A percentile compares a stretch with the other conserved stretches of the same genome.
Conservation (phyloP, 1,139 yeast species). For the Suhomyces kunorum region DNA sequence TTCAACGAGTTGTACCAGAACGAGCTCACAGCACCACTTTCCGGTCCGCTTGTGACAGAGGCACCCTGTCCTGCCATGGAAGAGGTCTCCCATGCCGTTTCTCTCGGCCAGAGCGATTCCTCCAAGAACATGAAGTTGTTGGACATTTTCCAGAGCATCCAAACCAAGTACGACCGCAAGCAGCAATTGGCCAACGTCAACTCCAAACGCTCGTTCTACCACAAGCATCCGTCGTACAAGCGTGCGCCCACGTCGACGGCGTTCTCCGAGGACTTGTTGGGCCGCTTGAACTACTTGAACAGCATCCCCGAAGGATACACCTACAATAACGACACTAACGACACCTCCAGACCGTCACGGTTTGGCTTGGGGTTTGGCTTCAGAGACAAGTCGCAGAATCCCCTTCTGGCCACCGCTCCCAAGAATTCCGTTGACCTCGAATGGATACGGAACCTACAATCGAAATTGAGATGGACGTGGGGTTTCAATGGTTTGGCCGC, state of each 20-base stretch:
- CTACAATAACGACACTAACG: constrained; percentile 10
- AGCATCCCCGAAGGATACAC: constrained; percentile 19
- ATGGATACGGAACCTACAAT: constrained; percentile 32
- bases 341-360: not conserved
- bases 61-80: not conserved
- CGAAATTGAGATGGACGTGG: constrained; percentile 38
- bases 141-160: constrained; percentile 28
- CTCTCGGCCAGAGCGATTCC: not conserved
- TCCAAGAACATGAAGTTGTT: constrained; percentile 19
- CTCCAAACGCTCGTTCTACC: constrained; percentile 17
- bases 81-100: not conserved
- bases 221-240: constrained; percentile 17
- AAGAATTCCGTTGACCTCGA: constrained; percentile 21
- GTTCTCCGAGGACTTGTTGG: constrained; percentile 28
- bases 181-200: constrained; percentile 6
- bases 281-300: constrained; percentile 27
- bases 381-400: not conserved
- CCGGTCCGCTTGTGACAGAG: no score
- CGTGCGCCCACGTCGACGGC: constrained; percentile 18
- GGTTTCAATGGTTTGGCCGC: constrained; percentile 12
- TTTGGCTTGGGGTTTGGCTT: constrained; percentile 12
- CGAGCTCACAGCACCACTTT: constrained; percentile 13
- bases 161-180: constrained; percentile 20
- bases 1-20: constrained; percentile 35
- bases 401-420: constrained; percentile 9